Evolutionary conservation across 441 rosid species (phyloP).

Genomic region (Adansonia grandidieri): DNA sequence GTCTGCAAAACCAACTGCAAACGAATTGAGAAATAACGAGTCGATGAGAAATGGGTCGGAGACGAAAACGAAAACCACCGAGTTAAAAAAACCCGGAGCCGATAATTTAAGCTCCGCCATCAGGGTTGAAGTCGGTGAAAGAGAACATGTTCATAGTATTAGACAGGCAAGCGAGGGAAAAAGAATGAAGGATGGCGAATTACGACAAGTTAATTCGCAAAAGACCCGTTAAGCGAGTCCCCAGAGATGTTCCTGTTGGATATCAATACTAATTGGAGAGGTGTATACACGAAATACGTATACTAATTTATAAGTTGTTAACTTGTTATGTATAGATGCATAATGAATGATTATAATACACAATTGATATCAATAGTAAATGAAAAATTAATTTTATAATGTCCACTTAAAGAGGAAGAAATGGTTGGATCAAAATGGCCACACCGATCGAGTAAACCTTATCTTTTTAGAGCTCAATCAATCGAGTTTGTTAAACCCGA

Average conservation of each 20-base stretch:
- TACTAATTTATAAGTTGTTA: too few species aligned
- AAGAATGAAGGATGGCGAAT: slow-evolving; percentile 55
- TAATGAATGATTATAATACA: too few species aligned
- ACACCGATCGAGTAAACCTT: too few species aligned
- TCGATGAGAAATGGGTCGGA: slow-evolving; percentile 28
- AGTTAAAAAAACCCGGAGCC: slow-evolving; percentile 20
- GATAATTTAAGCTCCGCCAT: slow-evolving; percentile 17
- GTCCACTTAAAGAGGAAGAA: too few species aligned
- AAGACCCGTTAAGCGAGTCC: slow-evolving; percentile 69
- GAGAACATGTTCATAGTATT: slow-evolving; percentile 66
- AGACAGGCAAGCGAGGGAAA: slow-evolving; percentile 69
- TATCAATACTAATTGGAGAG: too few species aligned
- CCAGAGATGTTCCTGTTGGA: slow-evolving; percentile 42
- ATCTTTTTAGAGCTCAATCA: too few species aligned
- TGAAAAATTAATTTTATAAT: too few species aligned
- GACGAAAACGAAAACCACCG: slow-evolving; percentile 4
- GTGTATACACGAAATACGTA: too few species aligned
- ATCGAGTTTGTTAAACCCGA: too few species aligned
- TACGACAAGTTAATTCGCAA: slow-evolving; percentile 41
- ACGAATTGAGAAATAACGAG: slow-evolving; percentile 49
- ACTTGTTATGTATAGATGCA: too few species aligned
- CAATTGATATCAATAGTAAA: too few species aligned
- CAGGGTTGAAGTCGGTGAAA: slow-evolving; percentile 48
- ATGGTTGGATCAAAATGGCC: too few species aligned
- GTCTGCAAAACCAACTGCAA: slow-evolving; percentile 31